Evolutionary conservation across 1,284 basidiomycete species (phyloP), one percentile per base, ranked within the genome.

Genomic region (Boletus sp.): DNA sequence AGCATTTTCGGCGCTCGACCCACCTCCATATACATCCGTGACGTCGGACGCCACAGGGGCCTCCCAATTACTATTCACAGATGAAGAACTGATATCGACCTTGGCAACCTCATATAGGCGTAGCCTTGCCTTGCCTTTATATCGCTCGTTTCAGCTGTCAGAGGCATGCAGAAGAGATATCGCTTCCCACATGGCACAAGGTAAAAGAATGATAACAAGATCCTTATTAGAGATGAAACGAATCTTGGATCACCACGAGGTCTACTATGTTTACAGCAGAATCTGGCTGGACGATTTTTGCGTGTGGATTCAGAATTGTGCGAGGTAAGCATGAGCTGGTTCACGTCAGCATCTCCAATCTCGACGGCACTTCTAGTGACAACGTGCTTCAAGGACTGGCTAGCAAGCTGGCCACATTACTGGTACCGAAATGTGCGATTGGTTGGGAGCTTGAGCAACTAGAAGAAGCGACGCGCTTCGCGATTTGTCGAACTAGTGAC

Each of bases 221-320:
- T 85, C 80, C 64, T 77, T 92, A 45, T 74, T 92, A 45, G 84
- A 84, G 67, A 78, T 85, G 74, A 91, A 88, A 72, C 71, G 78
- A 49, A 83, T 91, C 51, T 72, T 92, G 58, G 89, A 91, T 66
- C 84, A 83, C 65, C 89, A 91, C 64, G 90, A 91, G 61, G 86
- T 89, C 13, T 92, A 92, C 73, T 91, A 91, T 69, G 78, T 91
- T 27, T 92, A 91, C 71, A 86, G 83, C 71, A 91, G 90, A 68
- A 81, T 92, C 45, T 92, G 90, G 90, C 62, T 91, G 43, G 86
- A 91, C 62, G 91, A 92, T 67, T 86, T 89, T 65, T 89, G 86
- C 64, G 79, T 84, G 18, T 92, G 90, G 90, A 76, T 81, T 41
- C 86, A 89, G 65, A 76, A 80, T 16, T 77, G 78, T 66, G 83